phyloP scores from a whole-genome alignment of 805 yeast species.

The Cyberlindnera mississippiensis region DNA sequence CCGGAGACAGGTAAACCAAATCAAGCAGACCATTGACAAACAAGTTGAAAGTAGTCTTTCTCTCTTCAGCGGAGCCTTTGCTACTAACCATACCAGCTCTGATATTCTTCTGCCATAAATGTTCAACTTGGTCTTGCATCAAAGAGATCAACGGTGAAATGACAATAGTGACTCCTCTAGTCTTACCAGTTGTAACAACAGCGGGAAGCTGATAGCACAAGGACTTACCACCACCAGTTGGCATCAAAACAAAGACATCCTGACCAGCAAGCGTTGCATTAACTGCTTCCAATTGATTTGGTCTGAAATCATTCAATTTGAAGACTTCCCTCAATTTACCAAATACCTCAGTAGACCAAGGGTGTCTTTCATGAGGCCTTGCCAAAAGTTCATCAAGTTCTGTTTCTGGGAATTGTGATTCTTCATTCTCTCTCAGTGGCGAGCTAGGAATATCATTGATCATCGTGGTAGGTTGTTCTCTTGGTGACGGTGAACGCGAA shows the following conservation, averaged over 20 bases:
- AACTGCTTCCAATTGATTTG: conserved; percentile 84
- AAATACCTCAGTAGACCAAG: conserved; percentile 70
- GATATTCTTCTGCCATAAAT: conserved; percentile 61
- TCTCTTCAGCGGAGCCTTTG: conserved; percentile 58
- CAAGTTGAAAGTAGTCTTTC: conserved; percentile 54
- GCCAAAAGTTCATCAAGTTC: conserved; percentile 21
- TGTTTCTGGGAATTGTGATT: conserved; percentile 16
- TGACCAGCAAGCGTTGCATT: conserved; percentile 69
- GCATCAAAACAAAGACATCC: conserved; percentile 95
- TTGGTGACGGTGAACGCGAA: not conserved
- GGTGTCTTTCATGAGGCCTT: conserved; percentile 21
- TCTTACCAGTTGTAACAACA: conserved; percentile 65
- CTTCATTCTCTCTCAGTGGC: conserved; percentile 11
- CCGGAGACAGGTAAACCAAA: conserved; percentile 87
- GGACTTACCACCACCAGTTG: conserved; percentile 98
- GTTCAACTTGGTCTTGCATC: conserved; percentile 96
- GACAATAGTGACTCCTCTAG: conserved; percentile 84
- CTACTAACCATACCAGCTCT: conserved; percentile 89
- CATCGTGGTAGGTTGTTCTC: too few species aligned
- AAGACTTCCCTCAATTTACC: conserved; percentile 55
- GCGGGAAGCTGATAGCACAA: conserved; percentile 96
- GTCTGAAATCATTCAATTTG: conserved; percentile 62
- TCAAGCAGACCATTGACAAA: conserved; percentile 67
- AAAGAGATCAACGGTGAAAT: conserved; percentile 91
- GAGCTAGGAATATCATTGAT: conserved; percentile 20